phyloP scores from a whole-genome alignment of 805 yeast genomes.

The Yarrowia sp. region DNA sequence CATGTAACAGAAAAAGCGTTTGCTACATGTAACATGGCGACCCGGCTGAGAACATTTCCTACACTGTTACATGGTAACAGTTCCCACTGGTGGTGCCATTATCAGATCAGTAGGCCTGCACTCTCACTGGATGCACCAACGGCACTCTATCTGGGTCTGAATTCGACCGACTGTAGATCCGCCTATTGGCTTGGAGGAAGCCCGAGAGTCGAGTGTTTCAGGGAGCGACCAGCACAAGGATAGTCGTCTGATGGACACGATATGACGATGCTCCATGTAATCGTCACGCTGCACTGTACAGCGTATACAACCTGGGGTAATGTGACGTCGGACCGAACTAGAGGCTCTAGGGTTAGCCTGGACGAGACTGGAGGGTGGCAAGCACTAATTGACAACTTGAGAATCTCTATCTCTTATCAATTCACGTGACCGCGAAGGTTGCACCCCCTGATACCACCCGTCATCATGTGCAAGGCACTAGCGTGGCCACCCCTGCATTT shows the following conservation, averaged over 20 bases:
- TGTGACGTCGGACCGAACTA: no score
- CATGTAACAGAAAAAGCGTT: neutral
- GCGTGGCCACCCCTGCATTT: slow-evolving; percentile 32
- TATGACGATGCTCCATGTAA: slow-evolving; percentile 7
- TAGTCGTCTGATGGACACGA: slow-evolving; percentile 11
- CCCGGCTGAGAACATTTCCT: no score
- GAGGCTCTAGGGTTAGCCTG: no score
- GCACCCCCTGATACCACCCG: neutral
- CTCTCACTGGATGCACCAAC: neutral
- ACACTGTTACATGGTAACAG: no score
- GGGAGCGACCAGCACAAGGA: slow-evolving; percentile 2
- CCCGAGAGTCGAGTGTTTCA: neutral
- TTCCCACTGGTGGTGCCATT: no score
- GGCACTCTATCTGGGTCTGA: slow-evolving; percentile 25
- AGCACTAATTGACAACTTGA: no score
- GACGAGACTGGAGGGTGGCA: no score
- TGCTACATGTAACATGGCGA: no score
- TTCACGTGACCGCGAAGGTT: slow-evolving; percentile 11
- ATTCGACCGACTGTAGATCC: slow-evolving; percentile 9
- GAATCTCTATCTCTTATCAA: neutral
- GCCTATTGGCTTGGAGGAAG: neutral
- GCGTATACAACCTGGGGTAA: neutral
- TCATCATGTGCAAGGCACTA: slow-evolving; percentile 26
- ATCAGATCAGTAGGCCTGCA: neutral
- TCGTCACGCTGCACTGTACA: neutral